These are phyloP conservation scores for Blumeria graminis DNA, from an alignment of 2,329 filamentous ascomycete species.

Conservation along the genomic window DNA sequence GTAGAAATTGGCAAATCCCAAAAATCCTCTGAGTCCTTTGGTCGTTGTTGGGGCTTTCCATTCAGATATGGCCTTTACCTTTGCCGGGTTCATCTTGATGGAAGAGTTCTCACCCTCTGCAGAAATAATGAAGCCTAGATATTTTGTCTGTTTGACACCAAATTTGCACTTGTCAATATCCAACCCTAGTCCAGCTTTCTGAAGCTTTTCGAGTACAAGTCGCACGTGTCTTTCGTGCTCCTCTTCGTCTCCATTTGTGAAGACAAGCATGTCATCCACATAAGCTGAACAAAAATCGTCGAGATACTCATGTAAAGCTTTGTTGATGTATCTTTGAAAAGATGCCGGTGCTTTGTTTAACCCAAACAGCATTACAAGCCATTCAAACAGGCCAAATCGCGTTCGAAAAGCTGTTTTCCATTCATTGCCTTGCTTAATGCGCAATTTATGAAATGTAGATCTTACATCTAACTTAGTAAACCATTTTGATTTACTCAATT, in stretches of 20 bases:
- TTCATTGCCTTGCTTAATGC: slow-evolving; percentile 1
- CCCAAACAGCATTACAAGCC: slow-evolving; percentile 1
- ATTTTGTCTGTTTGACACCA: neutral
- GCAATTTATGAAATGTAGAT: neutral
- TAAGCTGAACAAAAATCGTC: neutral
- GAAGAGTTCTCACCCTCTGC: no score
- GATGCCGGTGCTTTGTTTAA: neutral
- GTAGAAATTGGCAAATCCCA: no score
- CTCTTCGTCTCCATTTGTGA: neutral
- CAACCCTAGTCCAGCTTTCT: neutral
- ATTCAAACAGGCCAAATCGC: neutral
- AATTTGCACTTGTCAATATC: neutral
- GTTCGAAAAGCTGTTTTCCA: neutral
- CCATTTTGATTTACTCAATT: neutral
- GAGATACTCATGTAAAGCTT: neutral
- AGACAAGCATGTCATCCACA: neutral
- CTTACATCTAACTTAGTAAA: slow-evolving; percentile 1
- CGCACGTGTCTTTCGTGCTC: neutral
- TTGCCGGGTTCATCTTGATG: no score
- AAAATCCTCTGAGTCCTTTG: no score
- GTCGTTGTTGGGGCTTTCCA: no score
- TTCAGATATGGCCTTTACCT: no score
- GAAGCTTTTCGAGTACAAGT: neutral
- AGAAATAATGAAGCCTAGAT: neutral
- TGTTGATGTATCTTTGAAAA: slow-evolving; percentile 1